phyloP scores from a whole-genome alignment of 106 monocot species.

The Phalaenopsis aphrodite region DNA sequence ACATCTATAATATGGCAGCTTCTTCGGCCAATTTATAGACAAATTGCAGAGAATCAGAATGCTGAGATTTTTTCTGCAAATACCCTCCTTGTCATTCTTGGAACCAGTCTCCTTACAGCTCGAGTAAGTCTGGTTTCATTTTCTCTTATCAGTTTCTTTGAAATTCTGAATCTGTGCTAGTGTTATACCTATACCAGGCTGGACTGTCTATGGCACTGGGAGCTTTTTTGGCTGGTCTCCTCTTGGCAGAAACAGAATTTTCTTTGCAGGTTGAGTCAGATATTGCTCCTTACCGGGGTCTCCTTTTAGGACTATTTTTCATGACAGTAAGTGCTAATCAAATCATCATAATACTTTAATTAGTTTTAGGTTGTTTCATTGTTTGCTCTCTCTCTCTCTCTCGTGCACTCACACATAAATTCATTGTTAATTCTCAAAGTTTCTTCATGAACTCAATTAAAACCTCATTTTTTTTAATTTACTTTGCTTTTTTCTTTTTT shows the following conservation, averaged over 20 bases:
- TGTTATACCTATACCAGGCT: conserved; percentile 36
- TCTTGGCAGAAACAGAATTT: conserved; percentile 98
- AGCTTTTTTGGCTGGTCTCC: conserved; percentile 96
- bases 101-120: conserved; percentile 98
- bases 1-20: conserved; percentile 36
- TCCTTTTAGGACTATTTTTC: conserved; percentile 94
- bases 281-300: conserved; percentile 98
- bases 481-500: background rate
- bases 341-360: too few relatives aligned
- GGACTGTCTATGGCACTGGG: conserved; percentile 97
- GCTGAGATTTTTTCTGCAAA: conserved; percentile 99
- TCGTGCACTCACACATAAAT: too few relatives aligned
- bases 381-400: too few relatives aligned
- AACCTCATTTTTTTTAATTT: background rate
- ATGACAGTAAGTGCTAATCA: conserved; percentile 79
- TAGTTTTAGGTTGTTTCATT: too few relatives aligned
- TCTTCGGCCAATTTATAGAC: conserved; percentile 93
- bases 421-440: background rate
- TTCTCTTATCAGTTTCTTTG: background rate
- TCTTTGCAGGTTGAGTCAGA: conserved; percentile 99
- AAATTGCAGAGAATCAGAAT: conserved; percentile 98
- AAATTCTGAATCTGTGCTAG: background rate
- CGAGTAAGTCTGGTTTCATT: conserved; percentile 40
- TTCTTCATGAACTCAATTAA: background rate
- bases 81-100: conserved; percentile 94